Percentiles rank a stretch among this genome's conserved stretches.
Evolutionary conservation across 768 basidiomycete genomes (phyloP).

Genomic region (Mycena epipterygia): DNA sequence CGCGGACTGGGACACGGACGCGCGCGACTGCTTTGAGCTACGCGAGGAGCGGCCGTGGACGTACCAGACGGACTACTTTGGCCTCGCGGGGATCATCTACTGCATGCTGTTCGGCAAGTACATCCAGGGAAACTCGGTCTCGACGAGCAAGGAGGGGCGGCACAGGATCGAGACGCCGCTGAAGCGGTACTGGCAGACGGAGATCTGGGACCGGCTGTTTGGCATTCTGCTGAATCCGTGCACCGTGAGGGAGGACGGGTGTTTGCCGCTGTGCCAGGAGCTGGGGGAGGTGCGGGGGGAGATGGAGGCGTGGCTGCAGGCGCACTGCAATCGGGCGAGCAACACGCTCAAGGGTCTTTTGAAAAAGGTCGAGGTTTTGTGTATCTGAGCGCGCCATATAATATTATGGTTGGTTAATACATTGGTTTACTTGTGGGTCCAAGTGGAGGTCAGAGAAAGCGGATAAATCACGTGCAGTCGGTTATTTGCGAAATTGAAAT

Average conservation of each 20-base stretch:
- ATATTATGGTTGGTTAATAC: not conserved
- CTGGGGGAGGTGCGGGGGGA: slow-evolving; percentile 74
- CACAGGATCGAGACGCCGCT: slow-evolving; percentile 83
- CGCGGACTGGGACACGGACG: slow-evolving; percentile 91
- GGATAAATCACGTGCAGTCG: no score
- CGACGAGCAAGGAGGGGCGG: slow-evolving; percentile 51
- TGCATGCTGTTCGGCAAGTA: slow-evolving; percentile 98
- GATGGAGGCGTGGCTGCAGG: slow-evolving; percentile 91
- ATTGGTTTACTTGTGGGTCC: no score
- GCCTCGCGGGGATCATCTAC: slow-evolving; percentile 94
- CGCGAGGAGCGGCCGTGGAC: slow-evolving; percentile 90
- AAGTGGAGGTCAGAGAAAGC: no score
- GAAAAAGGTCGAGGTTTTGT: slow-evolving; percentile 83
- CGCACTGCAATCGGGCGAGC: slow-evolving; percentile 88
- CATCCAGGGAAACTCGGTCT: slow-evolving; percentile 80
- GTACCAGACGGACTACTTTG: slow-evolving; percentile 96
- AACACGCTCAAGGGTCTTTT: slow-evolving; percentile 84
- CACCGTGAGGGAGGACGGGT: slow-evolving; percentile 65
- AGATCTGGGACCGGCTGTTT: slow-evolving; percentile 88
- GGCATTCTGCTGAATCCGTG: slow-evolving; percentile 89
- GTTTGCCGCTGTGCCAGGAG: slow-evolving; percentile 81
- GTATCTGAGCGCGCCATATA: slow-evolving; percentile 37
- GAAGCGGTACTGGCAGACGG: slow-evolving; percentile 95
- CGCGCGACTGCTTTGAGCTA: slow-evolving; percentile 93
- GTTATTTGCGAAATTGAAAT: no score